These are phyloP conservation scores for Cladosporium sp. DNA, from an alignment of 2,329 filamentous ascomycete genomes.

Conservation along the genomic window DNA sequence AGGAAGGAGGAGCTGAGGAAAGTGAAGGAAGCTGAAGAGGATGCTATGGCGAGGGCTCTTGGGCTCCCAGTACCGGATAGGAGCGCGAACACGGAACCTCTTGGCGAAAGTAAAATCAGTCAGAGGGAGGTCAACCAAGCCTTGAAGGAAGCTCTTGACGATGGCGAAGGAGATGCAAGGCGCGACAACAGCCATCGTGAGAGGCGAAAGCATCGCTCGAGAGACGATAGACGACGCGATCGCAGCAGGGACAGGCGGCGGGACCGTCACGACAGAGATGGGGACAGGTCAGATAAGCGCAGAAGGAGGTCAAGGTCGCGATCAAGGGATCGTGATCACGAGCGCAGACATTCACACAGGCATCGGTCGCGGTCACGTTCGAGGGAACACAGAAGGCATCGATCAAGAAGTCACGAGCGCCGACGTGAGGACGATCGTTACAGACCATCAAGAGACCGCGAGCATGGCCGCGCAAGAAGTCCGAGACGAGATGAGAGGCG, in stretches of 20 bases:
- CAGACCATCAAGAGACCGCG: slow-evolving; percentile 13
- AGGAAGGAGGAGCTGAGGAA: slow-evolving; percentile 69
- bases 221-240: slow-evolving; percentile 24
- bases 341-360: slow-evolving; percentile 26
- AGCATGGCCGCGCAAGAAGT: slow-evolving; percentile 16
- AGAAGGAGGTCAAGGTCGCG: slow-evolving; percentile 31
- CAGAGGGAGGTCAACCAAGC: slow-evolving; percentile 59
- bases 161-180: slow-evolving; percentile 39
- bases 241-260: slow-evolving; percentile 28
- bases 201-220: slow-evolving; percentile 13
- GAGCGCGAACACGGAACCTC: slow-evolving; percentile 61
- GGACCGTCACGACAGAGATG: slow-evolving; percentile 21
- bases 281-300: slow-evolving; percentile 26
- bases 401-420: slow-evolving; percentile 11
- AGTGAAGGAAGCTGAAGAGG: slow-evolving; percentile 89
- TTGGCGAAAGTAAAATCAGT: slow-evolving; percentile 54
- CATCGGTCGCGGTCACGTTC: slow-evolving; percentile 28
- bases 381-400: slow-evolving; percentile 23
- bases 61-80: slow-evolving; percentile 71
- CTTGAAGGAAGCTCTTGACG: slow-evolving; percentile 49
- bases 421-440: slow-evolving; percentile 12
- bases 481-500: slow-evolving; percentile 19
- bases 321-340: slow-evolving; percentile 27
- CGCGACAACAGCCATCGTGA: slow-evolving; percentile 29
- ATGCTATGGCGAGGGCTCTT: slow-evolving; percentile 80